Conservation (phyloP, 345 rosid species). For the Nephelium lappaceum region DNA sequence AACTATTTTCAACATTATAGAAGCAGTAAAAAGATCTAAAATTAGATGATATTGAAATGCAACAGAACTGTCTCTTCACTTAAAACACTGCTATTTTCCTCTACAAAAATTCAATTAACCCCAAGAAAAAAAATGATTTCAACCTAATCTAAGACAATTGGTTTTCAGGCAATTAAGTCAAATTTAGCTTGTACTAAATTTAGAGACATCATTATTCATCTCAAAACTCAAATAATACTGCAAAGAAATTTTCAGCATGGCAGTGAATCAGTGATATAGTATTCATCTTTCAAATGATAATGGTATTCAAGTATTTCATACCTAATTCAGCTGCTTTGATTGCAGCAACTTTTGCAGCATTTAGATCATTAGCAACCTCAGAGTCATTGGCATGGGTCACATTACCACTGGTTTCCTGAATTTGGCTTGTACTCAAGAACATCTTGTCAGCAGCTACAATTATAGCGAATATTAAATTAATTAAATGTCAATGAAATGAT, state of each 20-base stretch:
- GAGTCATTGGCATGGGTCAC: slow-evolving; percentile 32
- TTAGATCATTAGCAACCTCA: slow-evolving; percentile 53
- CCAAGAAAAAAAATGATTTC: neutral
- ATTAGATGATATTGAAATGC: no score
- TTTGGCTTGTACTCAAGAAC: slow-evolving; percentile 40
- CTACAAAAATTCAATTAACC: neutral
- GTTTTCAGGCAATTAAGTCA: neutral
- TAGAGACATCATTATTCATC: neutral
- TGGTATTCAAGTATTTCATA: slow-evolving; percentile 22
- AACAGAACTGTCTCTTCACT: neutral
- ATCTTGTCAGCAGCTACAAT: slow-evolving; percentile 48
- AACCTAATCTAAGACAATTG: neutral
- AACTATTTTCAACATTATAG: no score
- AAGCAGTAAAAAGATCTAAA: no score
- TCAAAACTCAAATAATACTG: neutral
- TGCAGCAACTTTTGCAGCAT: slow-evolving; percentile 95
- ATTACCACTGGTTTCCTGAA: slow-evolving; percentile 38
- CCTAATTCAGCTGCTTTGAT: slow-evolving; percentile 97
- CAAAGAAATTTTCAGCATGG: neutral
- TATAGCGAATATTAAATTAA: slow-evolving; percentile 25
- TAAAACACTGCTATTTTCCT: neutral
- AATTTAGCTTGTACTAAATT: neutral
- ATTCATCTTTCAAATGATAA: neutral
- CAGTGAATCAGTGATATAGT: neutral
- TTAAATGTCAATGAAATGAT: slow-evolving; percentile 10